These are phyloP conservation scores for Didymella glomerata DNA, from an alignment of 2,329 filamentous ascomycete species.

Conservation along the genomic window DNA sequence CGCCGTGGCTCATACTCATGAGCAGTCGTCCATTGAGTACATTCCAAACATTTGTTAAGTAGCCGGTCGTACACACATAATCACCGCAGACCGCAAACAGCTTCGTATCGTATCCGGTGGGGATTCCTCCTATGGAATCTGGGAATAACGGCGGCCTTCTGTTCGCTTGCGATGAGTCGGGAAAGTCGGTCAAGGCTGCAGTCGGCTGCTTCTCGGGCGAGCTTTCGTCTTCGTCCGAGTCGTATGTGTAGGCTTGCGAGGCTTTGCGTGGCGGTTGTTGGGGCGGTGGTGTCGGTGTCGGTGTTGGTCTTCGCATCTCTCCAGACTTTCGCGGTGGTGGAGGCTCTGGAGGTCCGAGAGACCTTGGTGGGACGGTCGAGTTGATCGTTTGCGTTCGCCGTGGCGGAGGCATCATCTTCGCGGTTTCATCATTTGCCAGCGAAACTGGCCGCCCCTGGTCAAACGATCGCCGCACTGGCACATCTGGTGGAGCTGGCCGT, in stretches of 20 bases:
- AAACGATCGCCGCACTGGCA: constrained; percentile 48
- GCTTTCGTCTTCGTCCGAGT: constrained; percentile 61
- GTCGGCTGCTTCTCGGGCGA: constrained; percentile 57
- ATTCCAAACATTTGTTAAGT: constrained; percentile 88
- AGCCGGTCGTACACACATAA: constrained; percentile 84
- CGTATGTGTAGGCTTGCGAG: constrained; percentile 49
- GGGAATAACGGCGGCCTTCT: constrained; percentile 80
- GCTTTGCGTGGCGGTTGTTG: constrained; percentile 20
- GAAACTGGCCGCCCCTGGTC: constrained; percentile 44
- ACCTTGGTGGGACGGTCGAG: constrained; percentile 28
- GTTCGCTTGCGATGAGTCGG: constrained; percentile 85
- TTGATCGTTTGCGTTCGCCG: constrained; percentile 45
- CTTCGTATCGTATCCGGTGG: constrained; percentile 85
- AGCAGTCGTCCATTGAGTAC: constrained; percentile 80
- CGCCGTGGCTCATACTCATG: constrained; percentile 82
- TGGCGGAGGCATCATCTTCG: constrained; percentile 46
- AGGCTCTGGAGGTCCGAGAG: constrained; percentile 44
- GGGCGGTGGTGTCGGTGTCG: constrained; percentile 21
- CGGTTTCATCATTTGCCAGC: constrained; percentile 36
- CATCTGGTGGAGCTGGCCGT: constrained; percentile 42
- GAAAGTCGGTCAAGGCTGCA: constrained; percentile 71
- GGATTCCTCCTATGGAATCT: constrained; percentile 76
- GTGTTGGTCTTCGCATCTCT: constrained; percentile 42
- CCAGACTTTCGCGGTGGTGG: constrained; percentile 48
- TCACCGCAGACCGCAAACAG: constrained; percentile 89